Evolutionary conservation across 2,329 filamentous ascomycete genomes (phyloP).

Genomic region (Exophiala calicioides): DNA sequence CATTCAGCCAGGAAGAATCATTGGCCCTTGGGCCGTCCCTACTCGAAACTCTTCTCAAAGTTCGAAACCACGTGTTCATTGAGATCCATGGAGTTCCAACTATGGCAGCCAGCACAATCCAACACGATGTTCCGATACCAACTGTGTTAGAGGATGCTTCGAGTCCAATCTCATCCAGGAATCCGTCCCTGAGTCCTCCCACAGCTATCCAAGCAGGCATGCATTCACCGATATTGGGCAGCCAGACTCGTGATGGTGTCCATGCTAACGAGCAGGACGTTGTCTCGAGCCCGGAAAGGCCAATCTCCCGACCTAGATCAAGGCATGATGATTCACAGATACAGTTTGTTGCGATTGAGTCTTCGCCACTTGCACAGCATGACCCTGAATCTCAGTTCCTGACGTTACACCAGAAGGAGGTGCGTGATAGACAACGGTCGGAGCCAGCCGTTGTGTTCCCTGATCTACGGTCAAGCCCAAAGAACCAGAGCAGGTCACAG

Average conservation of each 20-base stretch:
- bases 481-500: conserved; percentile 13
- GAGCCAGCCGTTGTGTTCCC: conserved; percentile 68
- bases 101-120: neutral
- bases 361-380: conserved; percentile 54
- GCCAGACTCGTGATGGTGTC: conserved; percentile 3
- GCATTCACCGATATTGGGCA: conserved; percentile 19
- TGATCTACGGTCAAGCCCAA: conserved; percentile 62
- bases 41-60: conserved; percentile 55
- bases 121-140: neutral
- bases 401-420: conserved; percentile 77
- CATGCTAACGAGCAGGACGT: neutral
- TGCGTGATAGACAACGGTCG: conserved; percentile 68
- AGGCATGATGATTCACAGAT: conserved; percentile 83
- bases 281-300: conserved; percentile 45
- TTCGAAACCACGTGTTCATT: conserved; percentile 6
- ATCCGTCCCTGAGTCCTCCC: neutral
- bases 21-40: conserved; percentile 67
- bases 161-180: neutral
- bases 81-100: neutral
- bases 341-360: conserved; percentile 69
- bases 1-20: conserved; percentile 62
- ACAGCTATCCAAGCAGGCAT: neutral
- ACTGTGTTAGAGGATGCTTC: neutral
- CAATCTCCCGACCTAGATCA: conserved; percentile 51
- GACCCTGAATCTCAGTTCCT: conserved; percentile 67